phyloP scores from a whole-genome alignment of 768 basidiomycete genomes.

The Pisolithus tinctorius region DNA sequence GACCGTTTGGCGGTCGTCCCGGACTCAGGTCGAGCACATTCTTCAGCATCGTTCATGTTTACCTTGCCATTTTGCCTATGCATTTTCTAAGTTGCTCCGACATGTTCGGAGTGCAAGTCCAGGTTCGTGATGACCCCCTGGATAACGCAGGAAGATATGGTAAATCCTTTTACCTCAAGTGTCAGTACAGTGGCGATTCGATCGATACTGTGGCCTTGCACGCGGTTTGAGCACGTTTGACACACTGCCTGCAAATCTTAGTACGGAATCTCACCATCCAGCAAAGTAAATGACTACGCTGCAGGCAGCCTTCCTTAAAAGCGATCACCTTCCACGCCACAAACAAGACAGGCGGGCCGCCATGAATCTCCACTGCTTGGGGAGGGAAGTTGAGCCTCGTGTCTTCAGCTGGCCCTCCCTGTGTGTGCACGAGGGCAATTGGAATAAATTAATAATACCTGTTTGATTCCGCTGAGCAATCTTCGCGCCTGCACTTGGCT shows the following conservation, averaged over 20 bases:
- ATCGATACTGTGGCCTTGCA: background rate
- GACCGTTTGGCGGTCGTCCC: too few species aligned
- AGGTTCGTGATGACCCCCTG: background rate
- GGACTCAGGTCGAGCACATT: background rate
- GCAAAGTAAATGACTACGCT: background rate
- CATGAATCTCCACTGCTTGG: background rate
- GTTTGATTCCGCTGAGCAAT: conserved; percentile 3
- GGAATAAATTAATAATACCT: conserved; percentile 3
- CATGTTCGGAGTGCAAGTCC: background rate
- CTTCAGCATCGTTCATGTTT: background rate
- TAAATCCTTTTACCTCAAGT: background rate
- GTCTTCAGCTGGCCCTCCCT: conserved; percentile 9
- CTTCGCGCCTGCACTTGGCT: conserved; percentile 5
- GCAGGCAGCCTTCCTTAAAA: background rate
- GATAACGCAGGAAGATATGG: background rate
- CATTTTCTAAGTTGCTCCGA: background rate
- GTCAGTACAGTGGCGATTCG: background rate
- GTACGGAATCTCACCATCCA: background rate
- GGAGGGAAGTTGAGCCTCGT: conserved; percentile 7
- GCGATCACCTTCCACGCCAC: background rate
- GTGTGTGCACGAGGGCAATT: conserved; percentile 3
- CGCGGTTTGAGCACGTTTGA: conserved; percentile 1
- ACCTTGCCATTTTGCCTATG: background rate
- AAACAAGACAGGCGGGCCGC: too few species aligned
- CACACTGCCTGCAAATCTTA: conserved; percentile 1